Percentiles rank a stretch among this genome's conserved stretches.
These are phyloP conservation scores for Vitis rupestris DNA, from an alignment of 164 flowering plant genomes.

Conservation along the genomic window DNA sequence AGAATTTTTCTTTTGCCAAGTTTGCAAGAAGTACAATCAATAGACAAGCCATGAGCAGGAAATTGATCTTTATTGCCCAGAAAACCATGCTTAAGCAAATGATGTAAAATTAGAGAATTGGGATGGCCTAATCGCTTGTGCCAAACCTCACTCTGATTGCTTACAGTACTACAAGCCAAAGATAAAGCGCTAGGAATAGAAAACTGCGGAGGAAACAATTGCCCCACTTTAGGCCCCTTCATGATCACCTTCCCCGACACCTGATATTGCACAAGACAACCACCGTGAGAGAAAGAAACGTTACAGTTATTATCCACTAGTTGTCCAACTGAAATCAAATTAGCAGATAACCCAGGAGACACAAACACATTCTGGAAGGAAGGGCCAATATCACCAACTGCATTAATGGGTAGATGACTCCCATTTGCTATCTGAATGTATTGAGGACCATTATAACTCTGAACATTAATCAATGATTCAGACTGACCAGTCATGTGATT, in stretches of 20 bases:
- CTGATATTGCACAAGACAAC: too few species aligned
- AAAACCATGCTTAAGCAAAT: too few species aligned
- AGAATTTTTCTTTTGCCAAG: not conserved
- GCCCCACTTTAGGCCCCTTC: too few species aligned
- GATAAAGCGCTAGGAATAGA: too few species aligned
- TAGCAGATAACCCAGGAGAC: not conserved
- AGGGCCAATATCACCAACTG: not conserved
- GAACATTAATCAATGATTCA: not conserved
- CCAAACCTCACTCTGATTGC: too few species aligned
- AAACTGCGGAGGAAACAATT: too few species aligned
- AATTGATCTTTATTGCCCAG: not conserved
- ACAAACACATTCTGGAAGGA: not conserved
- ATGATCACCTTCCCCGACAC: too few species aligned
- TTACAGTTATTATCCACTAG: not conserved
- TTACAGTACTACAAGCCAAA: too few species aligned
- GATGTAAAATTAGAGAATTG: too few species aligned
- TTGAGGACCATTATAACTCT: not conserved
- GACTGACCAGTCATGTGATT: not conserved
- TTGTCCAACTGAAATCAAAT: not conserved
- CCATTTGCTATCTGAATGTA: constrained; percentile 4
- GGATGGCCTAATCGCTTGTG: too few species aligned
- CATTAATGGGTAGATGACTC: not conserved
- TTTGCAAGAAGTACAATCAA: not conserved
- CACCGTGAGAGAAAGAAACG: not conserved
- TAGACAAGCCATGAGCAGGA: not conserved